These are phyloP conservation scores for Jaltomata sinuosa DNA, from an alignment of 257 asterid genomes.

Conservation along the genomic window DNA sequence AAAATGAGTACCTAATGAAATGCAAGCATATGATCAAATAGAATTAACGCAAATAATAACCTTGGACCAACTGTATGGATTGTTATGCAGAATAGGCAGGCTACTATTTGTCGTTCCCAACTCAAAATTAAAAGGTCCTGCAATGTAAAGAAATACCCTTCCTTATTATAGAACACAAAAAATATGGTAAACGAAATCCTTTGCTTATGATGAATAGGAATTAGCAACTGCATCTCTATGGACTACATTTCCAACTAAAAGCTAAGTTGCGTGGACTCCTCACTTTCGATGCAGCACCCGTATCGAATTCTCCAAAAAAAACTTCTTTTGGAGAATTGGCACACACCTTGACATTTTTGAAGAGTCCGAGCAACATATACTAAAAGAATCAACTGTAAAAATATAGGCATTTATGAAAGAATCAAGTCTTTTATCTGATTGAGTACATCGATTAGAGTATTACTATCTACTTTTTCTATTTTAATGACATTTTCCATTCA, in stretches of 20 bases:
- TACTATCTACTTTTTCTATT: no score
- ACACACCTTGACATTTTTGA: no score
- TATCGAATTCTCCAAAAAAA: no score
- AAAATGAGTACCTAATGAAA: not conserved
- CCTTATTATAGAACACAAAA: not conserved
- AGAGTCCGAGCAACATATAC: no score
- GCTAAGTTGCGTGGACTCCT: no score
- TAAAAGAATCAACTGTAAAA: no score
- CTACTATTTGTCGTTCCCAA: conserved; percentile 38
- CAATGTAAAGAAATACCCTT: not conserved
- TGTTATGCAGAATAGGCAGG: conserved; percentile 71
- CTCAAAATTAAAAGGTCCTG: conserved; percentile 93
- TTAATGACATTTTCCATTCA: no score
- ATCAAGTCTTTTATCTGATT: no score
- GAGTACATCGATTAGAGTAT: no score
- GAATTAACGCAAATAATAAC: conserved; percentile 27
- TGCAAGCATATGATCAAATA: not conserved
- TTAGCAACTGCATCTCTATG: not conserved
- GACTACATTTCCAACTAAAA: not conserved
- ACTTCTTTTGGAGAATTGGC: no score
- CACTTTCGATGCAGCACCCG: no score
- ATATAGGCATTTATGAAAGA: no score
- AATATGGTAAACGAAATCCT: not conserved
- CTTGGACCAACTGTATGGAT: conserved; percentile 96
- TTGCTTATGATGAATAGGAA: not conserved